These are phyloP conservation scores for Colletotrichum eleusines DNA, from an alignment of 2,329 filamentous ascomycete genomes.

Conservation along the genomic window DNA sequence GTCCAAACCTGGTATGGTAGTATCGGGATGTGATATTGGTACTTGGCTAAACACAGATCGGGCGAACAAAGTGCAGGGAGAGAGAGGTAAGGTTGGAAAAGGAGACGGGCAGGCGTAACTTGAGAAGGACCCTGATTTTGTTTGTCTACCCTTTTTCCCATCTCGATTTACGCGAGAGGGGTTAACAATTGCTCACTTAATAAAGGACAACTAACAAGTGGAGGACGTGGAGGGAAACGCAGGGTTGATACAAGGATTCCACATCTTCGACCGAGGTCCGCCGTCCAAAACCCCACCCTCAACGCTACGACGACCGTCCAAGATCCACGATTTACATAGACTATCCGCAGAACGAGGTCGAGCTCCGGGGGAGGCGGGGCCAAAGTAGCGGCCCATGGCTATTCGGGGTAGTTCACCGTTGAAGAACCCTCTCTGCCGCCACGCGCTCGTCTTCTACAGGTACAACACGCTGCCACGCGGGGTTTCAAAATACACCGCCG, in stretches of 20 bases:
- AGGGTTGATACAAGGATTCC: constrained; percentile 29
- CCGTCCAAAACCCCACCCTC: constrained; percentile 22
- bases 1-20: constrained; percentile 8
- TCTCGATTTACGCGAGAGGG: neutral
- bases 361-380: constrained; percentile 27
- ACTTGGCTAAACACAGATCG: constrained; percentile 1
- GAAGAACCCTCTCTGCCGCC: neutral
- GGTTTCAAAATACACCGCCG: too few relatives aligned
- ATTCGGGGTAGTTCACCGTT: constrained; percentile 35
- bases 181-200: constrained; percentile 12
- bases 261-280: constrained; percentile 23
- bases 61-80: constrained; percentile 2
- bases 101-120: constrained; percentile 3
- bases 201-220: constrained; percentile 26
- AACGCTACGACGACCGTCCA: constrained; percentile 25
- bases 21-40: constrained; percentile 14
- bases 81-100: constrained; percentile 2
- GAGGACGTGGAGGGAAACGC: constrained; percentile 26
- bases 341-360: constrained; percentile 30
- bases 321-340: constrained; percentile 23
- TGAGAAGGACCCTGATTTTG: constrained; percentile 5
- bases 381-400: neutral
- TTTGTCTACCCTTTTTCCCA: neutral
- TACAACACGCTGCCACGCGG: too few relatives aligned
- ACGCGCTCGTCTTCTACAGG: neutral